These are phyloP conservation scores for Artemisia annua DNA, from an alignment of 129 eudicot genomes.

Conservation along the genomic window DNA sequence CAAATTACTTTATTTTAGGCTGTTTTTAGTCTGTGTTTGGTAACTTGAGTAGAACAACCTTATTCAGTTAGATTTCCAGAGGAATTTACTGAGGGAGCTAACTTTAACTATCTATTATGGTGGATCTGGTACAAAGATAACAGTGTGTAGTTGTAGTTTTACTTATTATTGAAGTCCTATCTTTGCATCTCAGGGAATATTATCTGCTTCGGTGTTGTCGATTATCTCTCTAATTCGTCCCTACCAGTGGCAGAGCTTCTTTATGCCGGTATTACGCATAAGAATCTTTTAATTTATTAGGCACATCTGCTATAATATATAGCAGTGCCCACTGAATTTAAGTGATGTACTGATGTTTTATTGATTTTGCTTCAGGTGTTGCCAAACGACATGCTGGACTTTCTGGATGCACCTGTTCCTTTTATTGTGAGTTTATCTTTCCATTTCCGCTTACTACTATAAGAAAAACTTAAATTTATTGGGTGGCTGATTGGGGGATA, in stretches of 20 bases:
- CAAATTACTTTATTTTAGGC: conserved; percentile 13
- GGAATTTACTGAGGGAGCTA: not conserved
- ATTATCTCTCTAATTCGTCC: conserved; percentile 93
- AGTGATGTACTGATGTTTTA: not conserved
- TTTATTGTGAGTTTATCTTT: conserved; percentile 63
- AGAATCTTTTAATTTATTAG: conserved; percentile 8
- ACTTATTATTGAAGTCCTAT: not conserved
- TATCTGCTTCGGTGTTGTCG: conserved; percentile 87
- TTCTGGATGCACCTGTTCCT: conserved; percentile 99
- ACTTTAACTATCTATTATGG: not conserved
- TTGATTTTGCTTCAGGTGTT: conserved; percentile 55
- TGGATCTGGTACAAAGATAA: conserved; percentile 1
- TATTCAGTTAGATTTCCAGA: not conserved
- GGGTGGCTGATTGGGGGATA: too few species aligned
- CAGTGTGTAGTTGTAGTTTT: not conserved
- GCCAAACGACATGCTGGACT: conserved; percentile 99
- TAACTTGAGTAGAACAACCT: not conserved
- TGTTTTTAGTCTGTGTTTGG: not conserved
- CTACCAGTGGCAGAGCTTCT: conserved; percentile 97
- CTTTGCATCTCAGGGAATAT: conserved; percentile 66
- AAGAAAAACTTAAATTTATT: not conserved
- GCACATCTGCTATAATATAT: conserved; percentile 3
- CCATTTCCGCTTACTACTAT: not conserved
- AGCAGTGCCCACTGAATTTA: not conserved
- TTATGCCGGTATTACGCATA: conserved; percentile 79